Evolutionary conservation across 768 basidiomycete species (phyloP), one percentile per base, ranked within the genome.

Genomic region (Phanerochaete carnosa): DNA sequence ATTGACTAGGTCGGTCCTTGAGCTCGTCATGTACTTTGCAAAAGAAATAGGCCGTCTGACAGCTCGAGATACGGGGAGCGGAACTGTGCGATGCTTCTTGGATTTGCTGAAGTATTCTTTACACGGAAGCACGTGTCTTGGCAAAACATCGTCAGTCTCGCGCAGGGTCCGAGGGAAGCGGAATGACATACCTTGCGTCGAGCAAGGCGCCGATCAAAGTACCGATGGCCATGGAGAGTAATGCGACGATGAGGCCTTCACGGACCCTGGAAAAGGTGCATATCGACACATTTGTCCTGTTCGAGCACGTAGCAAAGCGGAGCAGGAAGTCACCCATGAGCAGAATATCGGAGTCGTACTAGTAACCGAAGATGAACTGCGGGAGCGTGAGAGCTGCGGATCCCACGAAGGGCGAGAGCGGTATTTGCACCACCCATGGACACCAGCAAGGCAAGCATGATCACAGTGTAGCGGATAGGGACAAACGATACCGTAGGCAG

Each of bases 341-440:
- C 28, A 89, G 75, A 65, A 92, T 88, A 69, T 88, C 87, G 55
- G 85, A 85, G 26, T 89, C 89, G 13, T 87, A 89, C 70, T 89
- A 86, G 64, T 88, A 88, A 57, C 83, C 83, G 58, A 84, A 85
- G 62, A 85, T 84, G 72, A 84, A 84, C 64, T 65, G 45, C 16
- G 16, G 45, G 11, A 8, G 30, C n/a, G 49, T 5, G 57, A 59
- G 37, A 52, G 11, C 49, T 26, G 39, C 16, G n/a, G 12, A 12
- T 25, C 49, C n/a, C 25, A 5, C 16, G 4, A 30, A 61, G 22
- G 46, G 4, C 19, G 9, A 37, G 32, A 25, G 37, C 23, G 19
- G 29, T 23, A 62, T 65, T 55, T 55, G 68, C 67, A 50, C 89
- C 88, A 59, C 88, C 89, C 80, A 89, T 88, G 54, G 82, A 84